Evolutionary conservation across 257 asterid species (phyloP), one percentile per base, ranked within the genome.

Genomic region (Linaria vulgaris): DNA sequence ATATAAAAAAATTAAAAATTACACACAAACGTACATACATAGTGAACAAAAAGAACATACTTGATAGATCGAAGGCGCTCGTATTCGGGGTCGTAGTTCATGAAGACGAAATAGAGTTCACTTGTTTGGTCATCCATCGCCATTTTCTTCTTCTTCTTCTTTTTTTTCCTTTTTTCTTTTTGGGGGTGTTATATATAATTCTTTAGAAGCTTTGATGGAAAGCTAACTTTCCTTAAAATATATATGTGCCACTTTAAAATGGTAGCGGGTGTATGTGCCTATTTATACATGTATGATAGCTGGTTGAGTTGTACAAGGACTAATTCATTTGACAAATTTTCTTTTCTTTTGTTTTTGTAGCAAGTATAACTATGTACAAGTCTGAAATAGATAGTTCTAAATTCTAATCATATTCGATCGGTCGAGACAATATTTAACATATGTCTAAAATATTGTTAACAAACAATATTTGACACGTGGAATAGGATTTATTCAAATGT

Each of bases 1-100:
- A 50, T n/a, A 12, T 0, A 45, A 9, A 61, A n/a, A 47, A 9
- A 39, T 2, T 21, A 19, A 2, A 13, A 39, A 3, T 41, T 8
- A 58, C n/a, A 7, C 3, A 11, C 0, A 25, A 56, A 30, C 0
- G 4, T 0, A 34, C 5, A 43, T 9, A 55, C 23, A 58, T 46
- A 30, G 20, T 27, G 8, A 6, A 24, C 6, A 8, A 20, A 31
- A 41, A 24, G 25, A 37, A 44, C 64, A 1, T 37, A 82, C 95
- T 86, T 83, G 84, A 58, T 77, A 27, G 94, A 80, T 43, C 82
- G 87, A 50, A 90, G 96, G 38, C 95, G 86, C 43, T 86, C 95
- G 56, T 86, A 91, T 61, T 91, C 87, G 1, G 96, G 83, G 73
- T 91, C 96, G 46, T 81, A 88, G 61, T 86, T 84, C 98, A 91